Evolutionary conservation across 75 land plant genomes (phyloP).

Genomic region (Gnetum montanum): DNA sequence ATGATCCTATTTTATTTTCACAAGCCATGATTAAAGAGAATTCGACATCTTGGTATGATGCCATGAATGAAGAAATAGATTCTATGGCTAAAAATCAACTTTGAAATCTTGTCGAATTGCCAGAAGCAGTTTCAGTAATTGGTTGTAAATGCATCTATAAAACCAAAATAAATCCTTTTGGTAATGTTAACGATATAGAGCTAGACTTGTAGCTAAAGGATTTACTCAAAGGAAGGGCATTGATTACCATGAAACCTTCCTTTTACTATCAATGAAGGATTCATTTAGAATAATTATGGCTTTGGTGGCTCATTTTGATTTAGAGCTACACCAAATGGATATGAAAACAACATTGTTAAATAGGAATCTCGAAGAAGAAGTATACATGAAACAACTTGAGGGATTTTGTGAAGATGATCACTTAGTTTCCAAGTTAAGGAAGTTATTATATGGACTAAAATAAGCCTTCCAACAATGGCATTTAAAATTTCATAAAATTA

Average conservation of each 20-base stretch:
- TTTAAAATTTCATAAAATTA: conserved; percentile 1
- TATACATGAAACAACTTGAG: conserved; percentile 16
- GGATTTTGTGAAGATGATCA: background rate
- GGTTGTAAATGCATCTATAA: conserved; percentile 23
- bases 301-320: conserved; percentile 11
- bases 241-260: conserved; percentile 16
- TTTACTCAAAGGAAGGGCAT: conserved; percentile 15
- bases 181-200: conserved; percentile 11
- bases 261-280: conserved; percentile 6
- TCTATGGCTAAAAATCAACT: conserved; percentile 7
- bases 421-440: conserved; percentile 10
- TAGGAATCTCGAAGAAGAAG: conserved; percentile 15
- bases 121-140: conserved; percentile 1
- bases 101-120: conserved; percentile 8
- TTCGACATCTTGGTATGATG: conserved; percentile 3
- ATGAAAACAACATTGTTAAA: conserved; percentile 17
- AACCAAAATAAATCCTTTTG: conserved; percentile 9
- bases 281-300: conserved; percentile 10
- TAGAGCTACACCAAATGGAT: conserved; percentile 17
- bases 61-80: conserved; percentile 12
- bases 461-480: conserved; percentile 14
- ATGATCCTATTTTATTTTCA: conserved; percentile 6
- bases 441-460: conserved; percentile 19
- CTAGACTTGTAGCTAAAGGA: conserved; percentile 13
- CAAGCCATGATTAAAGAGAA: conserved; percentile 3